These are phyloP conservation scores for Alternaria consortialis DNA, from an alignment of 2,329 filamentous ascomycete species.

Conservation along the genomic window DNA sequence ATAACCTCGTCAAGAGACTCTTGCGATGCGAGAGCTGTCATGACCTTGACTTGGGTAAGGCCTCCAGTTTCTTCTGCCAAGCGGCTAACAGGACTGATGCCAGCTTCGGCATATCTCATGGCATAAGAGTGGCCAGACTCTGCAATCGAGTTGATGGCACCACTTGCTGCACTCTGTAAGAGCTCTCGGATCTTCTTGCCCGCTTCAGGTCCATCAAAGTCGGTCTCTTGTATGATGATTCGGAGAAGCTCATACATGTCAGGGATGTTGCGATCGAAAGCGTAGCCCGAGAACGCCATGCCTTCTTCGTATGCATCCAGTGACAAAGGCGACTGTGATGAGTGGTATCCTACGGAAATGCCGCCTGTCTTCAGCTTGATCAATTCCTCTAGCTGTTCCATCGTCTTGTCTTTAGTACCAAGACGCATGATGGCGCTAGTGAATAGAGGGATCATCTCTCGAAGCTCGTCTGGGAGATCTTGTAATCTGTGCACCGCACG, in stretches of 20 bases:
- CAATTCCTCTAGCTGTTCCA: conserved; percentile 93
- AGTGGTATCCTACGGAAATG: conserved; percentile 83
- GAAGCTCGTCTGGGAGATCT: conserved; percentile 82
- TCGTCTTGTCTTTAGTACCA: conserved; percentile 84
- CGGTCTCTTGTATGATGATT: conserved; percentile 82
- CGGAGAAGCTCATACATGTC: conserved; percentile 89
- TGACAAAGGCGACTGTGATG: conserved; percentile 78
- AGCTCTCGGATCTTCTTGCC: conserved; percentile 85
- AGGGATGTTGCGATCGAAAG: conserved; percentile 86
- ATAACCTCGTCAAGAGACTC: conserved; percentile 80
- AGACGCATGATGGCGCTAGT: conserved; percentile 92
- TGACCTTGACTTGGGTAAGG: conserved; percentile 87
- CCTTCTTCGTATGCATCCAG: conserved; percentile 79
- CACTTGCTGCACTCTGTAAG: conserved; percentile 85
- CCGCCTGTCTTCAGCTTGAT: conserved; percentile 98
- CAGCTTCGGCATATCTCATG: conserved; percentile 81
- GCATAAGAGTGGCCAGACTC: conserved; percentile 90
- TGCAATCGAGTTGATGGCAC: conserved; percentile 89
- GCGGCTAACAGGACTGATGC: conserved; percentile 75
- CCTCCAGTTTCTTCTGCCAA: conserved; percentile 86
- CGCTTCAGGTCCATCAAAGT: conserved; percentile 86
- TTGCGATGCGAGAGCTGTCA: conserved; percentile 78
- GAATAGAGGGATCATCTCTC: conserved; percentile 86
- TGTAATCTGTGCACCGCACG: conserved; percentile 83
- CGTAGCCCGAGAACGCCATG: conserved; percentile 83